Evolutionary conservation across 257 asterid genomes (phyloP).

Genomic region (Salvia miltiorrhiza): DNA sequence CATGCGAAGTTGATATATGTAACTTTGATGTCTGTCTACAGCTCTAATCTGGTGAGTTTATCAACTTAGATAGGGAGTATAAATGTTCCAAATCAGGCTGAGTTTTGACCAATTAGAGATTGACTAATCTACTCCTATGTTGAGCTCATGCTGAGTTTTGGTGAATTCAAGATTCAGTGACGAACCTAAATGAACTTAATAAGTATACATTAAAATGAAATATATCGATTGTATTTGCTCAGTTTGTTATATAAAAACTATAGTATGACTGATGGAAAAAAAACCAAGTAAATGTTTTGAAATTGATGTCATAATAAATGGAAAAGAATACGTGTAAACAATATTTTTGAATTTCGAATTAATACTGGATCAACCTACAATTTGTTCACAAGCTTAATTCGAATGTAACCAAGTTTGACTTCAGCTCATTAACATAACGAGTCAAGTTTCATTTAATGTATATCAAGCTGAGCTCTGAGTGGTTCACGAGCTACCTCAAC

Average conservation of each 20-base stretch:
- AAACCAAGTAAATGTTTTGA: background rate
- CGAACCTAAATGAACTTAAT: background rate
- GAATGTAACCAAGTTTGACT: background rate
- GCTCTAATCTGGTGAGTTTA: background rate
- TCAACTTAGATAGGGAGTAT: background rate
- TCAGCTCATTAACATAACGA: background rate
- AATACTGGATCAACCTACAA: background rate
- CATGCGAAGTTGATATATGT: slow-evolving; percentile 2
- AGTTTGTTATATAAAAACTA: background rate
- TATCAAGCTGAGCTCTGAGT: background rate
- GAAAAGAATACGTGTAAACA: background rate
- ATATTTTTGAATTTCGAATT: background rate
- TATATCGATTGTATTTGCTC: background rate
- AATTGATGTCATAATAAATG: background rate
- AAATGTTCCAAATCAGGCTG: background rate
- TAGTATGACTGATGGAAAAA: background rate
- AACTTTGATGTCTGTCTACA: slow-evolving; percentile 9
- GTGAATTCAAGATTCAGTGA: background rate
- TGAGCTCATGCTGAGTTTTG: background rate
- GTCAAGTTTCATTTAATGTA: background rate
- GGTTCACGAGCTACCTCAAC: background rate
- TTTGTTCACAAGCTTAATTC: background rate
- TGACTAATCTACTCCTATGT: no score
- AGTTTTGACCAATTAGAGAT: background rate
- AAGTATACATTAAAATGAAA: background rate